Percentiles rank a stretch among this genome's conserved stretches.
Conservation (phyloP, 257 asterid genomes). For the Mitragyna speciosa region DNA sequence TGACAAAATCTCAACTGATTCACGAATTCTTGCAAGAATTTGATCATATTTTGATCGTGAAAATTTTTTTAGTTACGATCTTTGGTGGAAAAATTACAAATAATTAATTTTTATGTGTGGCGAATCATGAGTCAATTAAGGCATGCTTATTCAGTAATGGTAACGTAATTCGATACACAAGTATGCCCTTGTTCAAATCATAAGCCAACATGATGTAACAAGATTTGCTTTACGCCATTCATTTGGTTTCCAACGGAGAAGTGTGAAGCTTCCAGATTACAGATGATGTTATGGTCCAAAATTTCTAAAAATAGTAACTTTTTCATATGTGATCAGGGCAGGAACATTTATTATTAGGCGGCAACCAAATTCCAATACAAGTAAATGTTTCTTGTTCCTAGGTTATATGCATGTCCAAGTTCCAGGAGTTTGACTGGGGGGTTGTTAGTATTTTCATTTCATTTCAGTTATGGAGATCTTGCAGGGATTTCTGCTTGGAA, state of each 20-base stretch:
- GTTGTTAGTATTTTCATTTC: too few relatives aligned
- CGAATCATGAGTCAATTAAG: too few relatives aligned
- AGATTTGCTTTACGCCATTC: not conserved
- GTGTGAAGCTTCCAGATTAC: not conserved
- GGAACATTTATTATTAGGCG: too few relatives aligned
- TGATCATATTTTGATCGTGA: too few relatives aligned
- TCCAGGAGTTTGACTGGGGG: too few relatives aligned
- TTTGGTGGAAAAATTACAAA: too few relatives aligned
- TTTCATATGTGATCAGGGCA: not conserved
- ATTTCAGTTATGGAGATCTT: too few relatives aligned
- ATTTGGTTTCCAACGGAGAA: not conserved
- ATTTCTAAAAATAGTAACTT: not conserved
- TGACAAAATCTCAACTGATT: too few relatives aligned
- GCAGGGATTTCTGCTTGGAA: not conserved
- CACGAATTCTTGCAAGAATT: too few relatives aligned
- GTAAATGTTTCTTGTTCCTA: constrained; percentile 4
- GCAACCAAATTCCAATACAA: not conserved
- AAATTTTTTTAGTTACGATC: too few relatives aligned
- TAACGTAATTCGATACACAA: not conserved
- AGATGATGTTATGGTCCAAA: not conserved
- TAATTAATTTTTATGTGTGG: too few relatives aligned
- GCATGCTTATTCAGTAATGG: not conserved
- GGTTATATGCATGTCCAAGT: too few relatives aligned
- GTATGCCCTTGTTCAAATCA: not conserved
- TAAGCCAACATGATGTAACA: constrained; percentile 23